These are phyloP conservation scores for Karstenula rhodostoma DNA, from an alignment of 2,329 filamentous ascomycete species.

Conservation along the genomic window DNA sequence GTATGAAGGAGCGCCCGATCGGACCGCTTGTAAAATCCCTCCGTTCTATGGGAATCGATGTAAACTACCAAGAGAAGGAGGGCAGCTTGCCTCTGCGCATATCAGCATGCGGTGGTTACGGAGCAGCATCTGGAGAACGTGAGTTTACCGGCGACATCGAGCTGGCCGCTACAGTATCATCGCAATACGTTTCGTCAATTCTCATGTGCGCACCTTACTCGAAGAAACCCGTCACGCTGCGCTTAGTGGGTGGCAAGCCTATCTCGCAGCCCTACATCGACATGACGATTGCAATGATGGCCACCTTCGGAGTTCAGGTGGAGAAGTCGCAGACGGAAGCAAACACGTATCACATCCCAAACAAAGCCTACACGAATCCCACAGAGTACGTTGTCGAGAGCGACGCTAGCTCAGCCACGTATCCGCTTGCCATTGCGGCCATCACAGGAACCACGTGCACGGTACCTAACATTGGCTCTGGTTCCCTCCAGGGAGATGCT, in stretches of 20 bases:
- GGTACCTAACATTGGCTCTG: slow-evolving; percentile 92
- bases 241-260: slow-evolving; percentile 92
- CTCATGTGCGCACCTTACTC: slow-evolving; percentile 97
- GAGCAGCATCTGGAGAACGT: slow-evolving; percentile 75
- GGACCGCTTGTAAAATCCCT: slow-evolving; percentile 92
- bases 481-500: slow-evolving; percentile 92
- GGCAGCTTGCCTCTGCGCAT: slow-evolving; percentile 86
- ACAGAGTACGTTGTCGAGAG: slow-evolving; percentile 90
- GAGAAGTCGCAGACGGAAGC: slow-evolving; percentile 77
- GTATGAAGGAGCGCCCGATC: slow-evolving; percentile 96
- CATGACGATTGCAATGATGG: slow-evolving; percentile 99
- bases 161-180: slow-evolving; percentile 92
- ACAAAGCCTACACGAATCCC: slow-evolving; percentile 83
- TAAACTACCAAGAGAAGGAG: slow-evolving; percentile 85
- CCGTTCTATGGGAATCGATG: slow-evolving; percentile 81
- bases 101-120: slow-evolving; percentile 65
- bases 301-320: slow-evolving; percentile 84
- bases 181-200: slow-evolving; percentile 98
- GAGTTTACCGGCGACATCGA: slow-evolving; percentile 77
- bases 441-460: slow-evolving; percentile 97
- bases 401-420: slow-evolving; percentile 96
- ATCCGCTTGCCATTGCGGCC: slow-evolving; percentile 90
- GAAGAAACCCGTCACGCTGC: slow-evolving; percentile 89
- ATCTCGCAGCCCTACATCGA: slow-evolving; percentile 98
- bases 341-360: slow-evolving; percentile 93